Evolutionary conservation across 2,329 filamentous ascomycete species (phyloP).

Genomic region (Fusarium sp.): DNA sequence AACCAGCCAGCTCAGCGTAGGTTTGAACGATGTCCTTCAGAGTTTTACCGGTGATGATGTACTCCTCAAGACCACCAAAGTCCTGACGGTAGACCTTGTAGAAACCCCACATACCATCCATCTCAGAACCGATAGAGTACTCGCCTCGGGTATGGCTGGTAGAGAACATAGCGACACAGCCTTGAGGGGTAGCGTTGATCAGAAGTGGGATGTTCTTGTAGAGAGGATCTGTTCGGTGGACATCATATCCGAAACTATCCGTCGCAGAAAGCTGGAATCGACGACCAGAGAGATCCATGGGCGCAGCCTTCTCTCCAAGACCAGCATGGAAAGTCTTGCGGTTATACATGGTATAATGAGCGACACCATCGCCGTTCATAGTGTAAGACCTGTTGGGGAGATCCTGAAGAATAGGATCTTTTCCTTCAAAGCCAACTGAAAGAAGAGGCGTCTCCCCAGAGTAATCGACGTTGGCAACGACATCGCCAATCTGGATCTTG

Average conservation of each 20-base stretch:
- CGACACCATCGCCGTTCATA: slow-evolving; percentile 69
- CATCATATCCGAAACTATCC: slow-evolving; percentile 80
- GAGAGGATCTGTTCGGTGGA: slow-evolving; percentile 76
- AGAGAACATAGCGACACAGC: slow-evolving; percentile 76
- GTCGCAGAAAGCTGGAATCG: slow-evolving; percentile 75
- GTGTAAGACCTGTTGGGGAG: slow-evolving; percentile 74
- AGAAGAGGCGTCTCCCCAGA: slow-evolving; percentile 65
- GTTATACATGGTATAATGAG: slow-evolving; percentile 74
- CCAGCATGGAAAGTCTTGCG: slow-evolving; percentile 74
- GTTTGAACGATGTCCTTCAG: slow-evolving; percentile 73
- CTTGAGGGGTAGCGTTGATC: slow-evolving; percentile 73
- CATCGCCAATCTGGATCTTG: slow-evolving; percentile 59
- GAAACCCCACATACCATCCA: slow-evolving; percentile 80
- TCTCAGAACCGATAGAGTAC: slow-evolving; percentile 76
- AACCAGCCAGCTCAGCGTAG: slow-evolving; percentile 76
- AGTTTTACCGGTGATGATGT: slow-evolving; percentile 74
- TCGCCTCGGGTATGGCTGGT: slow-evolving; percentile 72
- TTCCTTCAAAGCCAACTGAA: slow-evolving; percentile 62
- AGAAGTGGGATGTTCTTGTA: slow-evolving; percentile 82
- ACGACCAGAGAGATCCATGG: slow-evolving; percentile 77
- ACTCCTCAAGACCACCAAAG: slow-evolving; percentile 78
- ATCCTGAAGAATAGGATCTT: slow-evolving; percentile 70
- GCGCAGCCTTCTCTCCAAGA: slow-evolving; percentile 77
- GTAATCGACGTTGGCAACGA: slow-evolving; percentile 71
- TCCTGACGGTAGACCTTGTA: slow-evolving; percentile 82